A percentile compares a stretch with the other conserved stretches of the same genome.
These are phyloP conservation scores for Artemisia tridentata DNA, from an alignment of 129 eudicot species.

Conservation along the genomic window DNA sequence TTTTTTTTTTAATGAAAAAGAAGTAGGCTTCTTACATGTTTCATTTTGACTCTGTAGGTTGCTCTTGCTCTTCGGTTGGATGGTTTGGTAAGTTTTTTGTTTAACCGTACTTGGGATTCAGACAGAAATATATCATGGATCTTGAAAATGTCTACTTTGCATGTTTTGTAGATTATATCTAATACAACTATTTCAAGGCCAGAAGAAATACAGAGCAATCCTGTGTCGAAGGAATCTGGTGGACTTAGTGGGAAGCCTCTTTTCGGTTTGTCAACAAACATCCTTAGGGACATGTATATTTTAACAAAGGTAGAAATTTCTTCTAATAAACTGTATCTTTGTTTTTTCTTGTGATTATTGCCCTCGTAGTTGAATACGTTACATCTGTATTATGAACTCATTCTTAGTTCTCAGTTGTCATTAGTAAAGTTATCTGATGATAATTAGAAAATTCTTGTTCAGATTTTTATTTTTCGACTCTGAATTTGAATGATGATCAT, in stretches of 20 bases:
- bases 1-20: no score
- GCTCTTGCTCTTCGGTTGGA: slow-evolving; percentile 96
- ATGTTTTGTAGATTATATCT: slow-evolving; percentile 72
- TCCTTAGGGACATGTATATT: slow-evolving; percentile 81
- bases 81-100: slow-evolving; percentile 70
- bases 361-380: background rate
- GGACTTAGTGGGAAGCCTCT: slow-evolving; percentile 99
- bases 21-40: slow-evolving; percentile 26
- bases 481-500: background rate
- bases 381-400: background rate
- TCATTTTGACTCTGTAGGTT: slow-evolving; percentile 51
- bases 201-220: slow-evolving; percentile 48
- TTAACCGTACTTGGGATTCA: slow-evolving; percentile 12
- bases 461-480: background rate
- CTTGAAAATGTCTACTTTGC: slow-evolving; percentile 9
- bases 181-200: slow-evolving; percentile 96
- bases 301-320: slow-evolving; percentile 68
- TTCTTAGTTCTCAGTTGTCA: background rate
- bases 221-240: slow-evolving; percentile 76
- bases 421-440: background rate
- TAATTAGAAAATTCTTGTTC: background rate
- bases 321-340: background rate
- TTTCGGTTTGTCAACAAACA: slow-evolving; percentile 63
- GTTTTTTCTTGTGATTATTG: background rate
- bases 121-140: slow-evolving; percentile 5